Evolutionary conservation across 306 rosid genomes (phyloP).

Genomic region (Dryas alaskensis): DNA sequence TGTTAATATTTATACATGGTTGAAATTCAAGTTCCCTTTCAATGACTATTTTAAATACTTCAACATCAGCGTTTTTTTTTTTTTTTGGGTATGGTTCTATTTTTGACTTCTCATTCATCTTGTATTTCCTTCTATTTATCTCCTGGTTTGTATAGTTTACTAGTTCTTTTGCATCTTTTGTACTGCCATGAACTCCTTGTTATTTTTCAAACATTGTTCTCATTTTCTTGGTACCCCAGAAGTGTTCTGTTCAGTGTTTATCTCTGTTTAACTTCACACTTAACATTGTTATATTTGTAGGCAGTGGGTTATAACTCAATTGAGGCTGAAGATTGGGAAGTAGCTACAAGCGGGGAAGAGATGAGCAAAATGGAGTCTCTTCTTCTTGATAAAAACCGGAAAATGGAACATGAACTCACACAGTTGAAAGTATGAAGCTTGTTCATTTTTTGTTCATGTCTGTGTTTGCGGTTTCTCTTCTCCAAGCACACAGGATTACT

Average conservation of each 20-base stretch:
- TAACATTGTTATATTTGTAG: slow-evolving; percentile 39
- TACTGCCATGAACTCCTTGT: not conserved
- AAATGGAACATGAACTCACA: slow-evolving; percentile 95
- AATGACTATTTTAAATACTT: not conserved
- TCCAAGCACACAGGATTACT: not conserved
- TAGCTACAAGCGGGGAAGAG: slow-evolving; percentile 94
- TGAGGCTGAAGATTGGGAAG: slow-evolving; percentile 99
- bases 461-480: not conserved
- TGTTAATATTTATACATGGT: not conserved
- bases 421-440: slow-evolving; percentile 68
- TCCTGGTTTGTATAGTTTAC: not conserved
- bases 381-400: slow-evolving; percentile 97
- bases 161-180: not conserved
- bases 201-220: not conserved
- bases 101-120: not conserved
- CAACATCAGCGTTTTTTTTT: not conserved
- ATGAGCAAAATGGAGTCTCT: slow-evolving; percentile 99
- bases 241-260: not conserved
- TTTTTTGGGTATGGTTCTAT: not conserved
- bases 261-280: slow-evolving; percentile 30
- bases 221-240: slow-evolving; percentile 10
- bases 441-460: not conserved
- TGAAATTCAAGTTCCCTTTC: not conserved
- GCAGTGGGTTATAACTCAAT: slow-evolving; percentile 96
- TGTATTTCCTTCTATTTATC: not conserved